These are phyloP conservation scores for Aspergillus niger DNA, from an alignment of 2,329 filamentous ascomycete genomes.

Conservation along the genomic window DNA sequence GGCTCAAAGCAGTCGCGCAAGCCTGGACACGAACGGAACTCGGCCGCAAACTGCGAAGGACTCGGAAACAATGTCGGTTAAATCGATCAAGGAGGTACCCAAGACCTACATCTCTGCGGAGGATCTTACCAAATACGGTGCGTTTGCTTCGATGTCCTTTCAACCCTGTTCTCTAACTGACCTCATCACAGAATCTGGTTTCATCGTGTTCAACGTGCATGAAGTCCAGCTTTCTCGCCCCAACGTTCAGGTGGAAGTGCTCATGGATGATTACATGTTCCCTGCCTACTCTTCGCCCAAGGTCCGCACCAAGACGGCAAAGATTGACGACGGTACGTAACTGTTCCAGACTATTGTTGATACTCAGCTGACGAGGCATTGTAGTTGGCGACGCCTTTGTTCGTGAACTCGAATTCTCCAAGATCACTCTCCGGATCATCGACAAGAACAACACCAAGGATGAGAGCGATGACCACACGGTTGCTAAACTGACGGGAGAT, in stretches of 20 bases:
- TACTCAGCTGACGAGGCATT: constrained; percentile 21
- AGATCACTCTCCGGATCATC: constrained; percentile 81
- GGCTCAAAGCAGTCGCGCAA: constrained; percentile 31
- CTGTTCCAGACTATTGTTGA: neutral
- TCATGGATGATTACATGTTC: constrained; percentile 94
- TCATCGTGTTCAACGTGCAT: constrained; percentile 91
- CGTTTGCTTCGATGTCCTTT: constrained; percentile 24
- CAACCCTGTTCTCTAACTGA: neutral
- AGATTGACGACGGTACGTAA: constrained; percentile 76
- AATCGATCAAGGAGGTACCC: constrained; percentile 59
- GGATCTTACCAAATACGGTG: constrained; percentile 77
- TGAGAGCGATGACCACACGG: constrained; percentile 67
- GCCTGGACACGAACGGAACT: constrained; percentile 39
- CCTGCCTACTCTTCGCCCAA: constrained; percentile 82
- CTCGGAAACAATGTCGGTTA: constrained; percentile 49
- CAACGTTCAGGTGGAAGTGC: constrained; percentile 77
- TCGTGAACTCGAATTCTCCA: constrained; percentile 94
- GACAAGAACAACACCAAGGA: constrained; percentile 76
- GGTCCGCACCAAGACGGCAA: constrained; percentile 67
- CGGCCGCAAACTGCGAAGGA: constrained; percentile 43
- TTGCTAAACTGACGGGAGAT: constrained; percentile 80
- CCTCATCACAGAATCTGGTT: constrained; percentile 68
- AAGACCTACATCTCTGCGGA: constrained; percentile 78
- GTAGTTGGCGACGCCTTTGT: constrained; percentile 87
- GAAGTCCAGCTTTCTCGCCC: constrained; percentile 80